phyloP scores from a whole-genome alignment of 2,329 filamentous ascomycete species.

The Alternaria atra region DNA sequence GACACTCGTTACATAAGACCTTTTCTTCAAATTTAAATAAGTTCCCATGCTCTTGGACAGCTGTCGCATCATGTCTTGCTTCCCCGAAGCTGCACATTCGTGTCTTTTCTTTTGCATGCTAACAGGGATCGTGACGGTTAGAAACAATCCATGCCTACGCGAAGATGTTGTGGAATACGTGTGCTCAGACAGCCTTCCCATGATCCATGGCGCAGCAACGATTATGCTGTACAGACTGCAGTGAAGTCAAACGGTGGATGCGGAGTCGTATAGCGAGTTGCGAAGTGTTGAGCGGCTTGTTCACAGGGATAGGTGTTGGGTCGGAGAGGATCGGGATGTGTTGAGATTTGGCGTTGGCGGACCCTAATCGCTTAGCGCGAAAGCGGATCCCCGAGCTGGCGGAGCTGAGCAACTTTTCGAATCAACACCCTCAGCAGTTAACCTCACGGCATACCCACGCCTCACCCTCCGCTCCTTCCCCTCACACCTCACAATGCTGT shows the following conservation, averaged over 20 bases:
- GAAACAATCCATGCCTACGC: neutral
- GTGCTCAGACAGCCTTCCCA: neutral
- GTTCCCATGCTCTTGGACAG: neutral
- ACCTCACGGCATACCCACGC: slow-evolving; percentile 23
- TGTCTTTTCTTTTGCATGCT: neutral
- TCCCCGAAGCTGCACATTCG: neutral
- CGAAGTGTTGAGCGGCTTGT: slow-evolving; percentile 1
- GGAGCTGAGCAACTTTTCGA: slow-evolving; percentile 33
- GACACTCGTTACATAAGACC: too few species aligned
- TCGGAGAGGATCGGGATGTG: slow-evolving; percentile 21
- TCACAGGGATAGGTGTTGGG: slow-evolving; percentile 1
- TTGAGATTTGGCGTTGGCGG: slow-evolving; percentile 17
- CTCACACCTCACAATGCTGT: slow-evolving; percentile 49
- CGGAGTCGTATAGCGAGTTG: neutral
- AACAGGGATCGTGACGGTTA: neutral
- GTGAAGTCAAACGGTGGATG: neutral
- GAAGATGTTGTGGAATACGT: neutral
- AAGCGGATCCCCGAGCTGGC: slow-evolving; percentile 31
- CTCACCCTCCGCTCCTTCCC: slow-evolving; percentile 27
- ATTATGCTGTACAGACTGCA: fast-evolving
- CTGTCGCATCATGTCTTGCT: neutral
- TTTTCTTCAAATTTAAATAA: neutral
- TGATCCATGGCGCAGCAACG: fast-evolving
- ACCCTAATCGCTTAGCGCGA: slow-evolving; percentile 21
- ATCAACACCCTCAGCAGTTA: slow-evolving; percentile 29